Evolutionary conservation across 495 filamentous ascomycete genomes (phyloP), one percentile per base, ranked within the genome.

Genomic region (Neurospora tetrasperma): DNA sequence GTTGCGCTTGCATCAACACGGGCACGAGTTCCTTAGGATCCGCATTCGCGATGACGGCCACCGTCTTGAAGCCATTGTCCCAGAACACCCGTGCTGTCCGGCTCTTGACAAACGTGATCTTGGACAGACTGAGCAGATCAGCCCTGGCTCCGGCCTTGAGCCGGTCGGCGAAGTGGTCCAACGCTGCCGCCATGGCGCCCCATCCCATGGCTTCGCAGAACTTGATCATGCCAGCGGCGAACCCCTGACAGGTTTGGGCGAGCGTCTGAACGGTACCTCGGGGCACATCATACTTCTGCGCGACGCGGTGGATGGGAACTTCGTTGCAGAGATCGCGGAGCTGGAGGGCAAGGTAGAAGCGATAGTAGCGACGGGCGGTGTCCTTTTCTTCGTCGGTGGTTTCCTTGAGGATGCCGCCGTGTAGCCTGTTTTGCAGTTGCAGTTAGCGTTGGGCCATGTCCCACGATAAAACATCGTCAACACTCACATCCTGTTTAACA

Each of bases 251-350:
- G 16, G 90, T 91, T 73, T 91, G 90, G 0, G 91, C 88, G 12
- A 94, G 83, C 27, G 84, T 91, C 76, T 96, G 93, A 5, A 94
- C 88, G 39, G 86, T 80, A 0, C 93, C 93, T 41, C 92, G 87
- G 10, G 90, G 88, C 70, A 88, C 88, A 23, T 87, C 86, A 76
- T 93, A 94, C 74, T 92, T 92, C 20, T 80, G 80, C 1, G 92
- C 89, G 42, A 96, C 91, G 2, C 83, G 78, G 71, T 92, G 87
- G 8, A 94, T 85, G 2, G 93, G 93, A 31, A 88, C 83, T 73
- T 94, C 93, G 76, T 94, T 94, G 80, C 92, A 93, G 42, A 96
- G 81, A 76, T 94, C 91, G 23, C 93, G 90, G 43, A 96, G 88
- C 77, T 94, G 93, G 62, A 96, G 87, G 12, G 93, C 91, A 20